Conservation (phyloP, 1,284 basidiomycete genomes). For the Agroathelia rolfsii region DNA sequence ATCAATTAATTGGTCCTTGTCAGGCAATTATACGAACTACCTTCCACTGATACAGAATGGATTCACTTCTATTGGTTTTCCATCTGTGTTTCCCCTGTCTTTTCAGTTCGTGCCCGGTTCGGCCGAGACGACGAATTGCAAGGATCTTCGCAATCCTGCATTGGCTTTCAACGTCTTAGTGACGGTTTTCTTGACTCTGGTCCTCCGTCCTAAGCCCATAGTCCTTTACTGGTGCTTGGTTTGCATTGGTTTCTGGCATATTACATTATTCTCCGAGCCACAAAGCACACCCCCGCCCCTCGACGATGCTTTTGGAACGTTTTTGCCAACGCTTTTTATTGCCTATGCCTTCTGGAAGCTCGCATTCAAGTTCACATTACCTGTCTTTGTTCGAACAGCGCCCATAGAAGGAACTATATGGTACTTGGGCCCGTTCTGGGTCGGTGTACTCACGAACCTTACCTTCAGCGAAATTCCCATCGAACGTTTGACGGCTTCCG, state of each 20-base stretch:
- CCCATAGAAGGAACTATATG: constrained; percentile 68
- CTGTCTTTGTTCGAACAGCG: constrained; percentile 49
- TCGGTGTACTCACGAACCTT: constrained; percentile 60
- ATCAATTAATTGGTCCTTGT: constrained; percentile 2
- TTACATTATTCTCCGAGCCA: constrained; percentile 74
- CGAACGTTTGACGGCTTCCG: constrained; percentile 60
- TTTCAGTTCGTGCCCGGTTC: constrained; percentile 34
- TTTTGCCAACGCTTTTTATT: constrained; percentile 74
- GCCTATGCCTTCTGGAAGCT: constrained; percentile 75
- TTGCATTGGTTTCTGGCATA: constrained; percentile 84
- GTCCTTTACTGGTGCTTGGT: constrained; percentile 71
- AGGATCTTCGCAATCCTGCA: constrained; percentile 59
- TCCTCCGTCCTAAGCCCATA: constrained; percentile 66
- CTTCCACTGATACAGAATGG: constrained; percentile 51
- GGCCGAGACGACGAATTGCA: constrained; percentile 47
- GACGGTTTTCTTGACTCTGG: constrained; percentile 56
- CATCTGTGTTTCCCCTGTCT: constrained; percentile 61
- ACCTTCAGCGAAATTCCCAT: constrained; percentile 66
- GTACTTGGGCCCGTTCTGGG: constrained; percentile 77
- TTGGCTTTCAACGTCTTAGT: constrained; percentile 65
- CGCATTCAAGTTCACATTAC: constrained; percentile 67
- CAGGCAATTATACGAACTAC: constrained; percentile 57
- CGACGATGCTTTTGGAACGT: constrained; percentile 62
- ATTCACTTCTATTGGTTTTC: constrained; percentile 64
- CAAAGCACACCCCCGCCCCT: constrained; percentile 57